Conservation (phyloP, 371 early-diverging fungal species). For the Choanephora cucurbitarum region DNA sequence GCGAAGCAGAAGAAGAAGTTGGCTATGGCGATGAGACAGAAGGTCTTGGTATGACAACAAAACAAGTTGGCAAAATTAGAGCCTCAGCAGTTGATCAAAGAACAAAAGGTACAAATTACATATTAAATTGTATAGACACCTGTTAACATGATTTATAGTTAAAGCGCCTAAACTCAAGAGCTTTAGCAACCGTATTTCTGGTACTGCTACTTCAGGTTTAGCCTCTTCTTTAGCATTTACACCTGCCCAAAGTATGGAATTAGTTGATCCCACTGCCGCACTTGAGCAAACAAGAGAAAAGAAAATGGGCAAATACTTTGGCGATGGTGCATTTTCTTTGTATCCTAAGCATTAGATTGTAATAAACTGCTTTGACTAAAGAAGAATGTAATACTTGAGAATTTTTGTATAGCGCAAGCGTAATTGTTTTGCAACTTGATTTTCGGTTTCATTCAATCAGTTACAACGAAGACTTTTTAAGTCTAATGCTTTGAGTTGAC, state of each 20-base stretch:
- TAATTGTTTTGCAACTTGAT: too few relatives aligned
- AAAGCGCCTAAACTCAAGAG: slow-evolving; percentile 66
- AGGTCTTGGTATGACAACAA: slow-evolving; percentile 89
- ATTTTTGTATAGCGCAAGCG: too few relatives aligned
- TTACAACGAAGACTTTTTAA: too few relatives aligned
- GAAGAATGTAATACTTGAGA: too few relatives aligned
- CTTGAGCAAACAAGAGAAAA: slow-evolving; percentile 61
- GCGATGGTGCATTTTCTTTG: slow-evolving; percentile 63
- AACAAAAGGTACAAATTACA: slow-evolving; percentile 56
- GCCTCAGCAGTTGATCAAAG: slow-evolving; percentile 62
- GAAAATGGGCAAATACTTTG: slow-evolving; percentile 85
- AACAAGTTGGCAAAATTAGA: slow-evolving; percentile 73
- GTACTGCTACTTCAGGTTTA: slow-evolving; percentile 75
- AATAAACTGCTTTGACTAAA: not conserved
- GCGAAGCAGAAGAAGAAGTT: slow-evolving; percentile 88
- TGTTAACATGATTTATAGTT: slow-evolving; percentile 29
- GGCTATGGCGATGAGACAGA: slow-evolving; percentile 79
- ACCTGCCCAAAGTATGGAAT: slow-evolving; percentile 94
- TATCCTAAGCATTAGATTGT: slow-evolving; percentile 18
- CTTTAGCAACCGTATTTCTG: slow-evolving; percentile 35
- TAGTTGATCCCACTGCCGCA: slow-evolving; percentile 83
- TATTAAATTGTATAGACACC: not conserved
- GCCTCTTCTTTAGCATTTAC: slow-evolving; percentile 93
- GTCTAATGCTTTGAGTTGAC: too few relatives aligned
- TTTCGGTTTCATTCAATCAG: too few relatives aligned